Evolutionary conservation across 1,284 basidiomycete genomes (phyloP).

Genomic region (Phylloboletellus chloephorus): DNA sequence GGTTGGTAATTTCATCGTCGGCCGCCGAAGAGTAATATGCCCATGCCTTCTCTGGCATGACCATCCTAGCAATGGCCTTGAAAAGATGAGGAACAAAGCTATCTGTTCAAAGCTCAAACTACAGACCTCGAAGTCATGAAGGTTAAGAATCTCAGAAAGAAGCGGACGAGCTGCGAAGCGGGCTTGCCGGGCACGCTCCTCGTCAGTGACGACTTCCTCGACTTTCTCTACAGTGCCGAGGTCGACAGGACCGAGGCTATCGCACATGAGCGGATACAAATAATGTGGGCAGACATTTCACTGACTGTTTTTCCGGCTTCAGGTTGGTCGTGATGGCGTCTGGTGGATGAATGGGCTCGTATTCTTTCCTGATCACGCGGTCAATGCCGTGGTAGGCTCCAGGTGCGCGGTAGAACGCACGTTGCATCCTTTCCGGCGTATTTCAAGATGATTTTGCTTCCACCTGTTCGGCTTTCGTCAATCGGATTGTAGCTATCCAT

Average conservation of each 20-base stretch:
- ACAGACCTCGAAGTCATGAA: slow-evolving; percentile 88
- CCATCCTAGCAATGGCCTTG: slow-evolving; percentile 67
- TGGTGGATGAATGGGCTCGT: slow-evolving; percentile 85
- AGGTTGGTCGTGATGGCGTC: slow-evolving; percentile 83
- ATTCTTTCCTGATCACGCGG: slow-evolving; percentile 41
- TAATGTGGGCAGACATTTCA: background rate
- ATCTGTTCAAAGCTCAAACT: background rate
- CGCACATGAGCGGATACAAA: slow-evolving; percentile 3
- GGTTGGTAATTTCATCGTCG: slow-evolving; percentile 83
- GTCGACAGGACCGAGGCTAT: slow-evolving; percentile 66
- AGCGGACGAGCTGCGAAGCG: slow-evolving; percentile 56
- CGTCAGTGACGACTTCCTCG: slow-evolving; percentile 48
- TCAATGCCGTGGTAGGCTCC: background rate
- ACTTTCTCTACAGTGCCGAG: slow-evolving; percentile 55
- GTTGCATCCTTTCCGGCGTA: slow-evolving; percentile 78
- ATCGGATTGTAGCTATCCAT: background rate
- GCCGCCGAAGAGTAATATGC: slow-evolving; percentile 86
- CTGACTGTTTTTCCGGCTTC: slow-evolving; percentile 70
- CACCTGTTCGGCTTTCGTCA: slow-evolving; percentile 35
- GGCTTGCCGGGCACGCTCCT: slow-evolving; percentile 54
- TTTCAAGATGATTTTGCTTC: slow-evolving; percentile 60
- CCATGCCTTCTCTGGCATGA: slow-evolving; percentile 81
- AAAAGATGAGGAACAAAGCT: slow-evolving; percentile 3
- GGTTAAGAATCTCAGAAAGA: slow-evolving; percentile 73
- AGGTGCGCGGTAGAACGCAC: slow-evolving; percentile 29